Evolutionary conservation across 495 filamentous ascomycete species (phyloP), one percentile per base, ranked within the genome.

Genomic region (Xanthoparmelia taractica): DNA sequence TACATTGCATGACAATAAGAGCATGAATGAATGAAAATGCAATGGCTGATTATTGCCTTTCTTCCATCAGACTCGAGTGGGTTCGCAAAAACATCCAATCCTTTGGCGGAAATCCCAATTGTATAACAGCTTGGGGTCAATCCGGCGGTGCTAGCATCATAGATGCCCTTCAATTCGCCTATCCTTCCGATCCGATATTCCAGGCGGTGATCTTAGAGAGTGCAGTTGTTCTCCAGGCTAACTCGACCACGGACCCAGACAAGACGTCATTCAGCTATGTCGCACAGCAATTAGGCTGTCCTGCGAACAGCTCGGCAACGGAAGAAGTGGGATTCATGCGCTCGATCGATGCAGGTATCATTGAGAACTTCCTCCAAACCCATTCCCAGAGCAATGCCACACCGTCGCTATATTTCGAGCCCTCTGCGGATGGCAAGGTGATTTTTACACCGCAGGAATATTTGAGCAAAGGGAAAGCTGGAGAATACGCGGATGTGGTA

Each of bases 11-110:
- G 47, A 50, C 47, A 50, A 50, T 50, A 50, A 20, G 4, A 50
- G 47, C 47, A 50, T 50, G 17, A 50, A 50, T 50, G 47, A 50
- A 20, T 50, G 47, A 50, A 50, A 50, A 50, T 50, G 47, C 47
- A 50, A 50, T 50, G 54, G 54, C 54, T 57, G 59, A 85, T 83
- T 64, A 74, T 83, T 15, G 86, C 4, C 85, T 2, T 76, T 85
- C 4, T 79, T 87, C 36, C 86, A 90, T 73, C 84, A 89, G 71
- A 6, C 77, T 87, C 23, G 79, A 85, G 65, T 87, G 84, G 80
- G 80, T 85, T 52, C 74, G 79, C 47, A 77, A 76, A 56, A 80
- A 84, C 67, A 82, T 84, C 66, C 71, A 69, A 6, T 67, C 75
- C 2, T 91, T 91, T 61, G 87, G 87, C 55, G 87, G 87, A 38